phyloP scores from a whole-genome alignment of 257 asterid species.

The Ilex asprella region DNA sequence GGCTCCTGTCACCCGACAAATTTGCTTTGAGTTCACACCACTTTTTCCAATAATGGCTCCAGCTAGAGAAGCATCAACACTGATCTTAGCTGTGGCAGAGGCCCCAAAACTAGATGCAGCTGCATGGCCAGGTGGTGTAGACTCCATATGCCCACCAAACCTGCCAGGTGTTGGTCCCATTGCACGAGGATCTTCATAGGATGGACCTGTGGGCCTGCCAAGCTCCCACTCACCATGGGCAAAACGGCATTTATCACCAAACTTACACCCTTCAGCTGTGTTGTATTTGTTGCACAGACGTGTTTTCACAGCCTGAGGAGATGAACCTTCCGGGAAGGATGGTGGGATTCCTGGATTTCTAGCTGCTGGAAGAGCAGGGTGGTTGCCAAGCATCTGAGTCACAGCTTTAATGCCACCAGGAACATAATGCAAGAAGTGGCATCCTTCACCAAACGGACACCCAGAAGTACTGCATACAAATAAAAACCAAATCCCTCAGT shows the following conservation, averaged over 20 bases:
- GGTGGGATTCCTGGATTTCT: conserved; percentile 43
- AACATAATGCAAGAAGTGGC: conserved; percentile 80
- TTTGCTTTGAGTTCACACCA: conserved; percentile 72
- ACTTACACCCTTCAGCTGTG: conserved; percentile 75
- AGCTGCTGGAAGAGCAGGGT: conserved; percentile 54
- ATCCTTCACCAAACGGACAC: conserved; percentile 74
- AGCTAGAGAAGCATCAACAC: conserved; percentile 67
- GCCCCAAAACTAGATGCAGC: conserved; percentile 57
- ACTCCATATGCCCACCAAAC: conserved; percentile 45
- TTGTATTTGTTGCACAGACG: conserved; percentile 61
- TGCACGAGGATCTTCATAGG: conserved; percentile 49
- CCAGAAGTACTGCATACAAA: conserved; percentile 55
- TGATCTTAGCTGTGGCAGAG: conserved; percentile 72
- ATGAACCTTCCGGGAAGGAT: conserved; percentile 45
- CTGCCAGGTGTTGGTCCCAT: conserved; percentile 36
- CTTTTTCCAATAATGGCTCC: conserved; percentile 74
- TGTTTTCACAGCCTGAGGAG: conserved; percentile 54
- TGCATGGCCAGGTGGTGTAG: conserved; percentile 30
- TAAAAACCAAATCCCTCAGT: conserved; percentile 7
- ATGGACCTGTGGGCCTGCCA: conserved; percentile 39
- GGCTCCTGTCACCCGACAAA: conserved; percentile 63
- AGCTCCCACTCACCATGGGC: conserved; percentile 84
- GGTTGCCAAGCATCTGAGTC: conserved; percentile 68
- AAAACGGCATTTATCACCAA: conserved; percentile 66
- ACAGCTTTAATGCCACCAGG: conserved; percentile 89